Percentiles rank a stretch among this genome's conserved stretches.
Evolutionary conservation across 768 basidiomycete genomes (phyloP).

Genomic region (Trametes gibbosa): DNA sequence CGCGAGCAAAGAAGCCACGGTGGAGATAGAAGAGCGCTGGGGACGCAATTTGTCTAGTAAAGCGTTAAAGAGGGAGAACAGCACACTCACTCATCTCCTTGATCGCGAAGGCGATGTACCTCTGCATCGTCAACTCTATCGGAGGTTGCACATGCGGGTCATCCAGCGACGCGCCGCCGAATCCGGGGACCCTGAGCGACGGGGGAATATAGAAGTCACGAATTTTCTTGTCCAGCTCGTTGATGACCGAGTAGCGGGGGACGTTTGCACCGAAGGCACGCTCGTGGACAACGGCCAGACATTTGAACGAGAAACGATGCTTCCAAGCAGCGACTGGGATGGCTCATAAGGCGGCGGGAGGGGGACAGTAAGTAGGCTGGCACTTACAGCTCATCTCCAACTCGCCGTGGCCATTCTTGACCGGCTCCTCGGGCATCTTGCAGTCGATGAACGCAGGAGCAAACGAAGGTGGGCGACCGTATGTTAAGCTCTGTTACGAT

Average conservation of each 20-base stretch:
- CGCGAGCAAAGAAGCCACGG: constrained; percentile 70
- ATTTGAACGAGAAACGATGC: constrained; percentile 60
- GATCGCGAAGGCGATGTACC: constrained; percentile 64
- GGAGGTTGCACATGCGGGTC: constrained; percentile 12
- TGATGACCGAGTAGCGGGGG: constrained; percentile 58
- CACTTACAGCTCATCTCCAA: constrained; percentile 62
- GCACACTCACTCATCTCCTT: constrained; percentile 59
- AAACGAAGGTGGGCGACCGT: constrained; percentile 68
- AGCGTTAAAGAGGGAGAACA: neutral
- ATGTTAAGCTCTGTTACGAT: constrained; percentile 57
- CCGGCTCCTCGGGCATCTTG: constrained; percentile 42
- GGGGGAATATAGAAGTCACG: constrained; percentile 62
- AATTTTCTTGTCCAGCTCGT: constrained; percentile 65
- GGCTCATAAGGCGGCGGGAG: neutral
- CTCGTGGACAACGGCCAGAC: constrained; percentile 62
- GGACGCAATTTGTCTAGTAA: neutral
- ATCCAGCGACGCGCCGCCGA: constrained; percentile 38
- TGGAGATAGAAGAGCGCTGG: constrained; percentile 71
- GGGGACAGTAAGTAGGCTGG: neutral
- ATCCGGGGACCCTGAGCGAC: constrained; percentile 62
- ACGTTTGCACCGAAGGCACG: constrained; percentile 63
- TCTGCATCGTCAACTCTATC: constrained; percentile 62
- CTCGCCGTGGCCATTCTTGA: constrained; percentile 46
- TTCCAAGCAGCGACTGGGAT: constrained; percentile 65
- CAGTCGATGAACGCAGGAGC: constrained; percentile 54